phyloP scores from a whole-genome alignment of 2,329 filamentous ascomycete species.

The Hypoxylon sp. region DNA sequence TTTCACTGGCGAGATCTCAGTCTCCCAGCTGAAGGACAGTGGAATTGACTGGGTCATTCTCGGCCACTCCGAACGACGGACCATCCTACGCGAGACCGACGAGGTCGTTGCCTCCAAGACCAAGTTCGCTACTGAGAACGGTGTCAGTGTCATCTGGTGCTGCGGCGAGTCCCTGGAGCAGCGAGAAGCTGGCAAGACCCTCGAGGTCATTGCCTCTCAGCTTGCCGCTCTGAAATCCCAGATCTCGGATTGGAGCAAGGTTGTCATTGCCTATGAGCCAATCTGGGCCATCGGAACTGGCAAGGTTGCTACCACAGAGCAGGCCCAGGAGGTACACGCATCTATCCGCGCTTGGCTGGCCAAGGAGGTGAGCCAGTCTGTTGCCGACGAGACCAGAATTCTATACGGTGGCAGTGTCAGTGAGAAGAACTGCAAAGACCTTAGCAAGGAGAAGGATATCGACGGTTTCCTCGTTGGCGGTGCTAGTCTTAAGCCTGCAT shows the following conservation, averaged over 20 bases:
- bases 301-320: slow-evolving; percentile 89
- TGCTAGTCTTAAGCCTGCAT: slow-evolving; percentile 96
- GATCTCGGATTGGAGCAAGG: slow-evolving; percentile 89
- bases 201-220: slow-evolving; percentile 87
- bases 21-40: slow-evolving; percentile 89
- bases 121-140: slow-evolving; percentile 90
- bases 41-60: slow-evolving; percentile 91
- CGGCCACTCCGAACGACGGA: slow-evolving; percentile 95
- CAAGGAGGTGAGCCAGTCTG: slow-evolving; percentile 79
- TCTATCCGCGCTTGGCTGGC: slow-evolving; percentile 92
- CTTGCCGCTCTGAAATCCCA: slow-evolving; percentile 84
- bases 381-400: slow-evolving; percentile 89
- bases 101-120: slow-evolving; percentile 92
- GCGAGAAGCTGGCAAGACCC: slow-evolving; percentile 87
- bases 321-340: slow-evolving; percentile 94
- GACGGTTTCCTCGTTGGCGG: slow-evolving; percentile 98
- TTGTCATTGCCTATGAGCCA: slow-evolving; percentile 98
- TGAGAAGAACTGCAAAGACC: slow-evolving; percentile 97
- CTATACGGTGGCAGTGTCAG: slow-evolving; percentile 97
- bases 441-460: slow-evolving; percentile 93
- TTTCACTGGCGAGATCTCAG: slow-evolving; percentile 97
- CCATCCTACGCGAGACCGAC: slow-evolving; percentile 89
- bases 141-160: slow-evolving; percentile 94
- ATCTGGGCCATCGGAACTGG: slow-evolving; percentile 98
- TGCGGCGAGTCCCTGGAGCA: slow-evolving; percentile 96